Evolutionary conservation across 1,284 basidiomycete genomes (phyloP), one percentile per base, ranked within the genome.

Genomic region (Ganoderma multipileum): DNA sequence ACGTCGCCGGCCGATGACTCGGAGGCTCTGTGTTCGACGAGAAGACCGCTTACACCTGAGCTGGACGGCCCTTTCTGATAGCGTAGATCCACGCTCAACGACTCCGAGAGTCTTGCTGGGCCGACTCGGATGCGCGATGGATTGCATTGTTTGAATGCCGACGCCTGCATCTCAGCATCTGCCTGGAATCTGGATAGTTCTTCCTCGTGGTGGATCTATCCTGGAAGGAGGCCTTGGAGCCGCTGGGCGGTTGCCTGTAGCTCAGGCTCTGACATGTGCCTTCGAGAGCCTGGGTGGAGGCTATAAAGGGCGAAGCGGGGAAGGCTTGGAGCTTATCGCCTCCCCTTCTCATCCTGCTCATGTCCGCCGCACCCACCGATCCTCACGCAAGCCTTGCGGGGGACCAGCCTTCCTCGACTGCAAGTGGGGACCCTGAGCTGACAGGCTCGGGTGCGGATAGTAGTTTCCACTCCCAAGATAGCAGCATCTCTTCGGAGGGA

Each of bases 241-340:
- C 52, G 52, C 52, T 55, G 52, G 26, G 28, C 16, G 52, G 30
- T 55, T 18, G 52, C 28, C 52, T 55, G 30, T 55, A 28, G 52
- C 52, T 28, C 26, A 28, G 23, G 50, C 50, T 30, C 28, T 33
- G 26, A 12, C 28, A 30, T 55, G 52, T 30, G 52, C 16, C 52
- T 30, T 26, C 52, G 52, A 33, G 14, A 28, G 52, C 30, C 52
- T 30, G 52, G 28, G 33, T 33, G 28, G 14, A 16, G 52, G 14
- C 28, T 55, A 55, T 55, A 55, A 55, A 55, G 52, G 28, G 52
- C 28, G 28, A 55, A 14, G 36, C 47, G 36, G 47, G n/a, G 36
- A 50, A 60, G 33, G 36, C 9, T 55, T 30, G 28, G 52, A 18
- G 52, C 52, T 55, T 55, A 55, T 55, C 52, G 52, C 30, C 52